A percentile compares a stretch with the other conserved stretches of the same genome.
Conservation (phyloP, 257 asterid genomes). For the Datura wrightii region DNA sequence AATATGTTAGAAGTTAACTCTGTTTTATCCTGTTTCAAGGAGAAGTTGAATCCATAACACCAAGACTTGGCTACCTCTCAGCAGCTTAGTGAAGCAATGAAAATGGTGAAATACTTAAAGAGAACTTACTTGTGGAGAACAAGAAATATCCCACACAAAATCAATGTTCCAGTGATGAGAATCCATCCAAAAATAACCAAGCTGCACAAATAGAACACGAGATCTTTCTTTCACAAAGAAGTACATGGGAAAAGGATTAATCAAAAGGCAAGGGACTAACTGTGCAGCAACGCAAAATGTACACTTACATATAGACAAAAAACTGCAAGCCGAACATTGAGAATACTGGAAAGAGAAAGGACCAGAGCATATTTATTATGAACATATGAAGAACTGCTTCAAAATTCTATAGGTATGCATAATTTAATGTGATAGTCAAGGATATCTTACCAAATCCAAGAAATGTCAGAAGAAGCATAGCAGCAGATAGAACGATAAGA, state of each 20-base stretch:
- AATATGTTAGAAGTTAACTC: neutral
- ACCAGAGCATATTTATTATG: neutral
- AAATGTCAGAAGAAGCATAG: constrained; percentile 77
- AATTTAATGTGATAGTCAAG: neutral
- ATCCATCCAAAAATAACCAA: constrained; percentile 51
- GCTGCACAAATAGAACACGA: constrained; percentile 33
- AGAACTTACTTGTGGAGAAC: constrained; percentile 46
- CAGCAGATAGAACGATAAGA: constrained; percentile 78
- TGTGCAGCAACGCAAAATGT: neutral
- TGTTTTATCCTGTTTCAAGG: neutral
- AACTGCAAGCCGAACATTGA: constrained; percentile 45
- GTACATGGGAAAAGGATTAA: neutral
- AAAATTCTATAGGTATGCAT: neutral
- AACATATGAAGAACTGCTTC: neutral
- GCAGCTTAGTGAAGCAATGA: neutral
- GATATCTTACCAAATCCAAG: constrained; percentile 75
- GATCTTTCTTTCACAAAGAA: neutral
- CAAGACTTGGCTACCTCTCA: neutral
- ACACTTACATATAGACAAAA: constrained; percentile 44
- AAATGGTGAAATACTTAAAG: neutral
- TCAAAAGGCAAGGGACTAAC: neutral
- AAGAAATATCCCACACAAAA: constrained; percentile 45
- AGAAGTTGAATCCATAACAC: neutral
- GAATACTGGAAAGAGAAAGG: constrained; percentile 42
- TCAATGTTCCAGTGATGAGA: constrained; percentile 46